phyloP scores from a whole-genome alignment of 495 filamentous ascomycete genomes.

The Penicillium mononematosum region DNA sequence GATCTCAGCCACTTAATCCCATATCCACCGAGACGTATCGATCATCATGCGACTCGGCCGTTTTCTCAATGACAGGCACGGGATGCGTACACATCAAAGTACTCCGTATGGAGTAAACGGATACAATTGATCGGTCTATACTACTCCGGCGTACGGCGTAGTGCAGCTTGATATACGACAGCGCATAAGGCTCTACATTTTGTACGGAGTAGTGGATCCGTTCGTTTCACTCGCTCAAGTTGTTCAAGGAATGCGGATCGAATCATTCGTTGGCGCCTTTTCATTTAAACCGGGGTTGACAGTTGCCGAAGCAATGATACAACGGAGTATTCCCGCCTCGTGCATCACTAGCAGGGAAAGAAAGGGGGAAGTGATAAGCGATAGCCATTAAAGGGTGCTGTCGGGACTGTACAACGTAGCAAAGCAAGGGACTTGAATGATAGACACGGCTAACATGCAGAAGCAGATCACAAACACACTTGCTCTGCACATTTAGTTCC shows the following conservation, averaged over 20 bases:
- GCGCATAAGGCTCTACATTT: background rate
- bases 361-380: conserved; percentile 14
- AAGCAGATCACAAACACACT: conserved; percentile 21
- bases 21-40: conserved; percentile 3
- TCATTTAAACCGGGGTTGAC: conserved; percentile 3
- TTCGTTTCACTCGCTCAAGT: background rate
- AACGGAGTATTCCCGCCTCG: conserved; percentile 6
- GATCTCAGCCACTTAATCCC: conserved; percentile 14
- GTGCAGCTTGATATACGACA: background rate
- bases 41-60: conserved; percentile 27
- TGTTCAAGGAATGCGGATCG: conserved; percentile 5
- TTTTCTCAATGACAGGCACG: conserved; percentile 20
- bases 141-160: background rate
- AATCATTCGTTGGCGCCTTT: conserved; percentile 1
- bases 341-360: background rate
- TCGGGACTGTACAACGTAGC: conserved; percentile 20
- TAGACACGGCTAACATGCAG: conserved; percentile 19
- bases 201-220: background rate
- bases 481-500: conserved; percentile 8
- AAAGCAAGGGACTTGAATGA: conserved; percentile 30
- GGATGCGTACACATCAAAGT: conserved; percentile 6
- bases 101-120: background rate
- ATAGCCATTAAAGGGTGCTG: conserved; percentile 5
- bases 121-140: conserved; percentile 7
- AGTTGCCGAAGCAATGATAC: conserved; percentile 13